These are phyloP conservation scores for Sarcodon aspratus DNA, from an alignment of 768 basidiomycete genomes.

Conservation along the genomic window DNA sequence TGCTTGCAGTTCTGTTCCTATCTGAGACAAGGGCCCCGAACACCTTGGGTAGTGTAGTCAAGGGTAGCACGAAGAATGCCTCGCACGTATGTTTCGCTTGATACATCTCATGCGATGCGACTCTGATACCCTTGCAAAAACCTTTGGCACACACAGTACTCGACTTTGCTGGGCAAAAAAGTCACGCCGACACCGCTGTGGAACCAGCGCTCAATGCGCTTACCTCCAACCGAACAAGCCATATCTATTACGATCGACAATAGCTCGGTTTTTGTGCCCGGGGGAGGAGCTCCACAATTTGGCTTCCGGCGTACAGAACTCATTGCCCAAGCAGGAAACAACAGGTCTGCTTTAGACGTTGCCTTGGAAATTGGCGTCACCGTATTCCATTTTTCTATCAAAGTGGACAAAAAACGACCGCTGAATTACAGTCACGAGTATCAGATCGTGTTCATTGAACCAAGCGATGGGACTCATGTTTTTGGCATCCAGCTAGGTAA, in stretches of 20 bases:
- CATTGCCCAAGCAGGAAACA: constrained; percentile 34
- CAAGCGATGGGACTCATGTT: constrained; percentile 45
- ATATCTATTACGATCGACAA: constrained; percentile 46
- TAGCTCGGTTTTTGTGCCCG: constrained; percentile 43
- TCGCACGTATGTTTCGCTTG: constrained; percentile 28
- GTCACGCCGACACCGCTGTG: constrained; percentile 38
- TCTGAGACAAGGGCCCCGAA: neutral
- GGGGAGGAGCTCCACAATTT: constrained; percentile 32
- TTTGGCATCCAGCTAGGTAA: constrained; percentile 49
- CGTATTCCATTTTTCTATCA: constrained; percentile 40
- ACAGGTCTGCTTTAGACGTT: constrained; percentile 24
- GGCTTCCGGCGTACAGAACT: constrained; percentile 53
- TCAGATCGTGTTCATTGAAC: constrained; percentile 54
- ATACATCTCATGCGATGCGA: neutral
- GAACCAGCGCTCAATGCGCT: constrained; percentile 17
- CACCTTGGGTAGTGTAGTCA: constrained; percentile 33
- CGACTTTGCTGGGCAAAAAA: constrained; percentile 26
- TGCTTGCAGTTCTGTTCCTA: neutral
- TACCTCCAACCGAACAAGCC: constrained; percentile 31
- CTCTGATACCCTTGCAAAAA: neutral
- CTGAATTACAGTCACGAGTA: constrained; percentile 50
- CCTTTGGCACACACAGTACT: constrained; percentile 23
- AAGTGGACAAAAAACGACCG: constrained; percentile 24
- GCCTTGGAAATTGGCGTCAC: constrained; percentile 32
- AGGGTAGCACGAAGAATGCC: constrained; percentile 34